These are phyloP conservation scores for Leucaena leucocephala DNA, from an alignment of 306 rosid species.

Conservation along the genomic window DNA sequence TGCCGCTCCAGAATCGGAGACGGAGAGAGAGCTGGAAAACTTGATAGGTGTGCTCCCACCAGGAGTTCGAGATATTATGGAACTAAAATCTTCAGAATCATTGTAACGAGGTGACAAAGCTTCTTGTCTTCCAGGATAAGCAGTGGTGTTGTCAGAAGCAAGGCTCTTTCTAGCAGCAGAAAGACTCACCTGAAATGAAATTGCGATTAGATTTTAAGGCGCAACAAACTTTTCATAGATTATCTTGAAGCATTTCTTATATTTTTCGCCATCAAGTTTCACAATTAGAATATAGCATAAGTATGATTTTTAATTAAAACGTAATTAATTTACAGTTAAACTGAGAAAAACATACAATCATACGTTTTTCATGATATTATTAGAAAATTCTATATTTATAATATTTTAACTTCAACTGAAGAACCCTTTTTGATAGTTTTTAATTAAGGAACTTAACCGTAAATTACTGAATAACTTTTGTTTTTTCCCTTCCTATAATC, in stretches of 20 bases:
- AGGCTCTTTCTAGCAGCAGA: conserved; percentile 84
- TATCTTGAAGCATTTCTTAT: neutral
- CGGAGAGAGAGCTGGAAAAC: conserved; percentile 47
- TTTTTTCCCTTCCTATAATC: neutral
- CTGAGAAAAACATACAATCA: neutral
- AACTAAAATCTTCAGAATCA: conserved; percentile 72
- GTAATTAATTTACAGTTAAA: neutral
- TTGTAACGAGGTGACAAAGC: conserved; percentile 49
- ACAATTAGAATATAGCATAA: neutral
- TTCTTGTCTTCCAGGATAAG: conserved; percentile 60
- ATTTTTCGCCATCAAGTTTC: neutral
- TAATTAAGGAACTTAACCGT: neutral
- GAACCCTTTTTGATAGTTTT: neutral
- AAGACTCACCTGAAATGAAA: conserved; percentile 76
- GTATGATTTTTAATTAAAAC: neutral
- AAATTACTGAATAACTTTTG: neutral
- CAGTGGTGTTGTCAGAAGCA: conserved; percentile 48
- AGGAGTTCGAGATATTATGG: conserved; percentile 72
- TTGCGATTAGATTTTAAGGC: conserved; percentile 30
- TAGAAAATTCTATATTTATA: neutral
- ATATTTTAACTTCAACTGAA: neutral
- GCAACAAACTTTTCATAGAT: neutral
- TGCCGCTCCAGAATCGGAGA: conserved; percentile 49
- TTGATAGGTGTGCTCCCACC: conserved; percentile 68
- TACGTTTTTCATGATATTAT: neutral